Base-by-base conservation (phyloP, 805 yeast genomes). In the Pichia californica region DNA sequence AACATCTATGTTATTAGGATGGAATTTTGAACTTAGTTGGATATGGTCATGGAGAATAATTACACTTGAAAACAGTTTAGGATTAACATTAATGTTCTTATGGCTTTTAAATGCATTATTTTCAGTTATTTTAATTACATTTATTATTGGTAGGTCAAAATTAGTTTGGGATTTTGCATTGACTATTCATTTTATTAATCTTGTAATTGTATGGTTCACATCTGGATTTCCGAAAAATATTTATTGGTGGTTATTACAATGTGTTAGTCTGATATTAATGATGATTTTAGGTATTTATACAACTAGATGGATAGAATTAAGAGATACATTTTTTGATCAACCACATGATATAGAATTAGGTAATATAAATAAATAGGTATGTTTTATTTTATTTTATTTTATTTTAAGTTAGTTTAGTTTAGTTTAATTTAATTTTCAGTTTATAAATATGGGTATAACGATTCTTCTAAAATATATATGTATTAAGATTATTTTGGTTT, bases 161-260 rank as follows among this genome's bases (percentile, higher is more conserved):
- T 67, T 91, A 39, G 98, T 97, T 0, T 84, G 96, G 84, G 99
- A 91, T 64, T 91, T 93, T 67, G 96, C 96, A 10, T 58, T 91
- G n/a, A 93, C 99, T 0, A 77, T 91, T 14, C 96, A 93, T 62
- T 77, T 83, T 19, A 74, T 93, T 40, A 83, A 91, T 63, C 62
- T 91, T 20, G 41, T 79, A 3, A 79, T 87, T 3, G 86, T 79
- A 0, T 79, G 86, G 78, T 47, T 76, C 1, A 79, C 77, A 50
- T 71, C 86, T 1, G 69, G 72, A 26, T 74, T 91, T 49, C 99
- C 99, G 0, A 65, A 67, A 14, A 76, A 80, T 28, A 49, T 83
- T 6, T 68, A 81, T 38, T 91, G 98, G 98, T 87, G 97, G 91
- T 58, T 76, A 18, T 63, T 88, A 36, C 97, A 89, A 61, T 52